Percentiles rank a stretch among this genome's conserved stretches.
phyloP scores from a whole-genome alignment of 2,329 filamentous ascomycete genomes.

The Lasiodiplodia sp. region DNA sequence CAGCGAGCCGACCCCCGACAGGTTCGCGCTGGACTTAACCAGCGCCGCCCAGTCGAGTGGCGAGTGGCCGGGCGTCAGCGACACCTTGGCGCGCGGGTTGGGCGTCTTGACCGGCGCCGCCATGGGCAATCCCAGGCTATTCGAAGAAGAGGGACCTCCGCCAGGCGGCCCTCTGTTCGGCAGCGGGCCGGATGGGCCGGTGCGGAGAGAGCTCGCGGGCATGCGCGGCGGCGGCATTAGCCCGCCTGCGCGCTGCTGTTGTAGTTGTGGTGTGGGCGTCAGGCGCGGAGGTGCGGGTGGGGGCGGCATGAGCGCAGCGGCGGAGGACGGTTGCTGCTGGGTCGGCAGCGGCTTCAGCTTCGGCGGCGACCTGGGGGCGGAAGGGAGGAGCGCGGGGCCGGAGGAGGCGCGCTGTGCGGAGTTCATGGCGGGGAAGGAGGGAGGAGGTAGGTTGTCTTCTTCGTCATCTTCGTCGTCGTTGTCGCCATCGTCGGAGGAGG shows the following conservation, averaged over 20 bases:
- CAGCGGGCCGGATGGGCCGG: constrained; percentile 56
- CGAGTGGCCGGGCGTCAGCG: constrained; percentile 88
- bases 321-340: constrained; percentile 1
- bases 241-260: not conserved
- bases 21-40: constrained; percentile 69
- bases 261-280: constrained; percentile 33
- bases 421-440: constrained; percentile 55
- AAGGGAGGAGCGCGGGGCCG: constrained; percentile 34
- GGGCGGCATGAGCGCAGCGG: constrained; percentile 43
- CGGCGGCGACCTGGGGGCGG: constrained; percentile 15
- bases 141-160: constrained; percentile 47
- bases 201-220: constrained; percentile 44
- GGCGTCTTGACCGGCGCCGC: constrained; percentile 46
- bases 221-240: constrained; percentile 47
- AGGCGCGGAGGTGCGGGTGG: constrained; percentile 45
- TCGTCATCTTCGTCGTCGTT: constrained; percentile 42
- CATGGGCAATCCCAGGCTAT: constrained; percentile 45
- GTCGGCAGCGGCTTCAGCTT: constrained; percentile 23
- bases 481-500: constrained; percentile 35
- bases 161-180: constrained; percentile 53
- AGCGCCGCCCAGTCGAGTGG: constrained; percentile 95
- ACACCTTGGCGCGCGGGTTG: constrained; percentile 68
- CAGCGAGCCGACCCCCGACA: constrained; percentile 59
- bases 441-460: constrained; percentile 46
- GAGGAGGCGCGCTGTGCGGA: constrained; percentile 55